Base-by-base conservation (phyloP, 805 yeast genomes). In the Starmerella ratchasimensis region DNA sequence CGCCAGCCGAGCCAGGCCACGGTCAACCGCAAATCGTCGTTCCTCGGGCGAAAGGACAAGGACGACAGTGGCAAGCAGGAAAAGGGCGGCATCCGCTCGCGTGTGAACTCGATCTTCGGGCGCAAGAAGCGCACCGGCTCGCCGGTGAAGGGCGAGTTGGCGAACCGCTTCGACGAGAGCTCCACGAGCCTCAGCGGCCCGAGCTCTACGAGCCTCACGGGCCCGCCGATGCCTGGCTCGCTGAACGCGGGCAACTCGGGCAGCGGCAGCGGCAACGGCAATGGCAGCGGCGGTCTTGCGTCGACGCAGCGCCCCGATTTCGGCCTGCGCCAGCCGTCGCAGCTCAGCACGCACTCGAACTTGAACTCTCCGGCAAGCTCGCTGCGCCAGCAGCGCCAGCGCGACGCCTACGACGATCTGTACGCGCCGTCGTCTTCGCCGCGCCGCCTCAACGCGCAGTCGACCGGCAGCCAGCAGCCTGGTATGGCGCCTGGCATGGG, bases 51-150 rank as follows among this genome's bases (percentile, higher is more conserved):
- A n/a, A 24, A 26, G 14, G 14, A 27, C 28, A 13, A 31, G 20
- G 3, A n/a, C 27, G 24, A 37, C 39, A n/a, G n/a, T n/a, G 16
- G 27, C 19, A 39, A 33, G 31, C 20, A 33, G 11, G 23, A 28
- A 3, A 39, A 35, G 16, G 24, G 38, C 18, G 46, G 48, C 24
- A 49, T 58, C 33, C 44, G 58, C 15, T 54, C 61, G 22, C 52
- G 53, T 38, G 59, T 59, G 8, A 62, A 62, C 30, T 57, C 62
- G 13, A 54, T 59, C 28, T 58, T 59, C 46, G 49, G 62, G 27
- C 45, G 53, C 34, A 44, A 49, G 26, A 54, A 49, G 49, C 45
- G 47, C 39, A 43, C 40, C 42, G 37, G 31, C n/a, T n/a, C n/a
- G n/a, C n/a, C n/a, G n/a, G n/a, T n/a, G n/a, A n/a, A n/a, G n/a